Conservation (phyloP, 2,329 filamentous ascomycete genomes). For the Colletotrichum salicis region DNA sequence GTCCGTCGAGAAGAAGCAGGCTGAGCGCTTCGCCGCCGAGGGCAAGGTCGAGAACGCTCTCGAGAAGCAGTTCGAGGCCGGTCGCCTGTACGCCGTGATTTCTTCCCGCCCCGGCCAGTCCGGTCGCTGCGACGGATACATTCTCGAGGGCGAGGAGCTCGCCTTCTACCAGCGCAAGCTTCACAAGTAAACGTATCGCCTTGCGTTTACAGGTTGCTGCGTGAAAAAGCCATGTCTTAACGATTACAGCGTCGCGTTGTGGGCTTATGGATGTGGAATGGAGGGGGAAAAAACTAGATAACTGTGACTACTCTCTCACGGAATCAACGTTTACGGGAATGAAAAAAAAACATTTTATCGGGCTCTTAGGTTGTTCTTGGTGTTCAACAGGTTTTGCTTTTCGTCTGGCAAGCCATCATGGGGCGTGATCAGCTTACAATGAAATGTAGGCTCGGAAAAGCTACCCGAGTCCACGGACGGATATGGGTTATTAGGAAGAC, state of each 20-base stretch:
- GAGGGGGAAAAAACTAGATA: conserved; percentile 1
- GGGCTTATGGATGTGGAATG: neutral
- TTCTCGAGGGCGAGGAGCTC: conserved; percentile 99
- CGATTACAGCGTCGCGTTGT: conserved; percentile 10
- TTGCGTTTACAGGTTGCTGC: neutral
- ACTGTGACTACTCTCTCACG: conserved; percentile 7
- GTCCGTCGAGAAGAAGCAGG: conserved; percentile 96
- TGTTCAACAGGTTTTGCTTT: conserved; percentile 34
- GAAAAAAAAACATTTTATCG: conserved; percentile 36
- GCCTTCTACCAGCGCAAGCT: conserved; percentile 99
- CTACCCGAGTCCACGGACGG: conserved; percentile 31
- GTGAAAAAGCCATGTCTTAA: conserved; percentile 1
- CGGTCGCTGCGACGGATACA: conserved; percentile 95
- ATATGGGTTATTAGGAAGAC: conserved; percentile 36
- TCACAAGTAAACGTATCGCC: conserved; percentile 80
- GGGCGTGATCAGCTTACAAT: conserved; percentile 30
- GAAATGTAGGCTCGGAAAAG: conserved; percentile 23
- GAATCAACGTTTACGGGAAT: conserved; percentile 34
- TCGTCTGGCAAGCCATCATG: conserved; percentile 29
- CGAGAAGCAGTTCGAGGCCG: conserved; percentile 99
- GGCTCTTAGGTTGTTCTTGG: conserved; percentile 35
- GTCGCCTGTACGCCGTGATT: conserved; percentile 94
- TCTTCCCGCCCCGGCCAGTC: conserved; percentile 95
- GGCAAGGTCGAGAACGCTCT: conserved; percentile 94
- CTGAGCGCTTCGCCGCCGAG: conserved; percentile 79